phyloP scores from a whole-genome alignment of 768 basidiomycete species.

The Sarcomyxa edulis region DNA sequence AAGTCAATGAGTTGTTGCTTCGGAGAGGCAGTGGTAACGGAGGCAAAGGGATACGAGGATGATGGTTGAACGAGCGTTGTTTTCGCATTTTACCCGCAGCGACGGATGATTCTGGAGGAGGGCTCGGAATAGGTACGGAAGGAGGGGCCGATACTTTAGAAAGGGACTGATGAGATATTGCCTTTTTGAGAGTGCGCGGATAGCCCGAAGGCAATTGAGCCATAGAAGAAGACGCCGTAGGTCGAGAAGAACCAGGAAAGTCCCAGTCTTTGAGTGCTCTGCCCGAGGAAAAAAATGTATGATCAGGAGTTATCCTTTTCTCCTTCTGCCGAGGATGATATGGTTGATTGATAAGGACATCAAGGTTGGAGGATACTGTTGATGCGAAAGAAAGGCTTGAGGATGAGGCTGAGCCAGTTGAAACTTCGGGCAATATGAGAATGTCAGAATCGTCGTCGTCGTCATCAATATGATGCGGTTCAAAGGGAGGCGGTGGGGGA shows the following conservation, averaged over 20 bases:
- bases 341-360: conserved; percentile 18
- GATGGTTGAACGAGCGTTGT: conserved; percentile 57
- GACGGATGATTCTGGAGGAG: conserved; percentile 22
- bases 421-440: conserved; percentile 10
- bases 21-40: conserved; percentile 38
- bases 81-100: conserved; percentile 41
- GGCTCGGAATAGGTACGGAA: conserved; percentile 19
- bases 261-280: background rate
- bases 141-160: conserved; percentile 25
- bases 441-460: conserved; percentile 11
- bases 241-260: too few species aligned
- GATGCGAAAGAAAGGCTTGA: conserved; percentile 40
- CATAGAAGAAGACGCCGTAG: too few species aligned
- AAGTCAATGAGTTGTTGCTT: conserved; percentile 23
- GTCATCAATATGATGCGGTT: conserved; percentile 8
- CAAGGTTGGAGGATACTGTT: conserved; percentile 25
- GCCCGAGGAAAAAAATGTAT: conserved; percentile 7
- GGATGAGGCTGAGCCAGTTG: conserved; percentile 25
- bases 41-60: conserved; percentile 49
- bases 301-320: conserved; percentile 18
- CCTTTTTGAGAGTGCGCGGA: conserved; percentile 42
- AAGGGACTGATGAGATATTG: conserved; percentile 53
- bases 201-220: too few species aligned
- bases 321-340: conserved; percentile 20
- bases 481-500: conserved; percentile 35